Conservation (phyloP, 805 yeast species). For the Pichia exigua region DNA sequence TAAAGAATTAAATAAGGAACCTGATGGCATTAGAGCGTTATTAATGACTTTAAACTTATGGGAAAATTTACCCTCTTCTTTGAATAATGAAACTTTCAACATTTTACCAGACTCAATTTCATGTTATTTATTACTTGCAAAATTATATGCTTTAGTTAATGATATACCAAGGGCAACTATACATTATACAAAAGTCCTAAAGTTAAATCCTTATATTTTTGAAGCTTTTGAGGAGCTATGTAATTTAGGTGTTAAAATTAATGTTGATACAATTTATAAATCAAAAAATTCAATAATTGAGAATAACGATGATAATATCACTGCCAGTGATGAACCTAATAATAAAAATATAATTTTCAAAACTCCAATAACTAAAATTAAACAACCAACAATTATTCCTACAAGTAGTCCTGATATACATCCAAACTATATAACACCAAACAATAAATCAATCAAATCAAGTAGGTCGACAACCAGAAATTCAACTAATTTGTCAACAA, state of each 20-base stretch:
- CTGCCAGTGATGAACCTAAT: not conserved
- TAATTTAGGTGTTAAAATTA: conserved; percentile 60
- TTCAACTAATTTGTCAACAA: conserved; percentile 5
- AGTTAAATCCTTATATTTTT: conserved; percentile 72
- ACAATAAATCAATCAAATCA: conserved; percentile 16
- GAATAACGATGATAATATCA: not conserved
- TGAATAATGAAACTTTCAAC: not conserved
- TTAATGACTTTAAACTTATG: conserved; percentile 32
- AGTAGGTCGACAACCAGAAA: conserved; percentile 16
- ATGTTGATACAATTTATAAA: conserved; percentile 48
- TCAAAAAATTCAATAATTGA: conserved; percentile 7
- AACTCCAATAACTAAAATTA: conserved; percentile 13
- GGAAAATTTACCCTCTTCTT: conserved; percentile 16
- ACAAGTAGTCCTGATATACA: conserved; percentile 22
- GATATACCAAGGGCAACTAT: conserved; percentile 59
- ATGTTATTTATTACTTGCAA: conserved; percentile 61
- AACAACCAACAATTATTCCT: conserved; percentile 4
- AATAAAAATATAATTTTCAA: conserved; percentile 9
- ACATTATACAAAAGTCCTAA: conserved; percentile 61
- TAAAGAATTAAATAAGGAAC: conserved; percentile 41
- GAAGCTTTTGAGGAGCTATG: conserved; percentile 79
- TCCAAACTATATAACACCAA: conserved; percentile 16
- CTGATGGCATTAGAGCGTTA: conserved; percentile 55
- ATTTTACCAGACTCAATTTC: conserved; percentile 61
- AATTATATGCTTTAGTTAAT: conserved; percentile 49